These are phyloP conservation scores for Elsinoe ampelina DNA, from an alignment of 2,329 filamentous ascomycete genomes.

Conservation along the genomic window DNA sequence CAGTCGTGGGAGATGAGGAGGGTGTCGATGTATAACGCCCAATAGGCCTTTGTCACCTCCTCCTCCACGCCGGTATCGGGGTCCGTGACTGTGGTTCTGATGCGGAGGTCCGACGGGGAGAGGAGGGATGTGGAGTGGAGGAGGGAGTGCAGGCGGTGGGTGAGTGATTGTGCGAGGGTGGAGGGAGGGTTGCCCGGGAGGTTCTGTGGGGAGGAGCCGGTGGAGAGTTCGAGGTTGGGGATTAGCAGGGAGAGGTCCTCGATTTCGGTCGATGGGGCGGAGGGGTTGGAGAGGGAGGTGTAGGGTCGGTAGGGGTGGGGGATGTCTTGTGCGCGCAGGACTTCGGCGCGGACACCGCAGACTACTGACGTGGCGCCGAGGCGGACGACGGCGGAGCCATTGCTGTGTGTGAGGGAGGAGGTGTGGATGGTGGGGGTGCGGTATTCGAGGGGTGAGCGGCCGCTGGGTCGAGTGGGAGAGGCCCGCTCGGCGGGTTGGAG, in stretches of 20 bases:
- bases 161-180: conserved; percentile 72
- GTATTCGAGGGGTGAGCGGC: conserved; percentile 59
- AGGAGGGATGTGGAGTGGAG: conserved; percentile 64
- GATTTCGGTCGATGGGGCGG: conserved; percentile 27
- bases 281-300: not conserved
- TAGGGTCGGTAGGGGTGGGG: conserved; percentile 45
- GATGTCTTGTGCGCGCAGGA: conserved; percentile 66
- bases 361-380: conserved; percentile 89
- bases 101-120: conserved; percentile 57
- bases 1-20: conserved; percentile 89
- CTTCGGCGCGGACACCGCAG: conserved; percentile 81
- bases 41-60: conserved; percentile 68
- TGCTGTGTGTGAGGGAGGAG: conserved; percentile 76
- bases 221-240: conserved; percentile 86
- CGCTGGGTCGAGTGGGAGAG: conserved; percentile 66
- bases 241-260: conserved; percentile 62
- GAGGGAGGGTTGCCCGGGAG: conserved; percentile 76
- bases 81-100: conserved; percentile 49
- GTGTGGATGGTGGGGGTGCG: conserved; percentile 69
- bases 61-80: conserved; percentile 40
- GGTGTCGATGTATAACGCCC: conserved; percentile 92
- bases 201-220: conserved; percentile 78
- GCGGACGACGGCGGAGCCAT: conserved; percentile 82
- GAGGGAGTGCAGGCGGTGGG: conserved; percentile 67
- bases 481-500: conserved; percentile 52